Conservation (phyloP, 208 protist species). For the Trypanosoma rangeli region DNA sequence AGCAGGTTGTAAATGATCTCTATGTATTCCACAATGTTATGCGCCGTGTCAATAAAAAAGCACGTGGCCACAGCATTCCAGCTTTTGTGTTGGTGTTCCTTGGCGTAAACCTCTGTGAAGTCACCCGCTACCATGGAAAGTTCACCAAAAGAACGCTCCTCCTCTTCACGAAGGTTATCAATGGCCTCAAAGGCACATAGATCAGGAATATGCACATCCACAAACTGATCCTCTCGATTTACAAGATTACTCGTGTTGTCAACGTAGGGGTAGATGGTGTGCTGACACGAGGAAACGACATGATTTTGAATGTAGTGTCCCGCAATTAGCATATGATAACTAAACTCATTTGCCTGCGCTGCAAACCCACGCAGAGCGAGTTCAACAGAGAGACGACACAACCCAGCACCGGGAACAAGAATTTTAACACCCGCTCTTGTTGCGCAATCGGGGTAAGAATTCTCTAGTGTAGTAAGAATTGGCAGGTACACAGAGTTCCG, state of each 20-base stretch:
- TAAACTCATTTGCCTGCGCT: slow-evolving; percentile 97
- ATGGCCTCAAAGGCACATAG: slow-evolving; percentile 82
- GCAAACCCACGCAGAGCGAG: slow-evolving; percentile 91
- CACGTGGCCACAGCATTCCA: slow-evolving; percentile 95
- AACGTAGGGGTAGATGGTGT: slow-evolving; percentile 92
- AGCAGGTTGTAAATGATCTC: slow-evolving; percentile 92
- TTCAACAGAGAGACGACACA: slow-evolving; percentile 95
- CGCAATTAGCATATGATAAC: slow-evolving; percentile 97
- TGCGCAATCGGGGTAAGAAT: slow-evolving; percentile 66
- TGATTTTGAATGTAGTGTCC: slow-evolving; percentile 97
- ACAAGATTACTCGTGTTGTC: slow-evolving; percentile 93
- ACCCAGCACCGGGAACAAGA: slow-evolving; percentile 86
- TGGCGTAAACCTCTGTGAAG: slow-evolving; percentile 96
- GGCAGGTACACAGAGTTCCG: slow-evolving; percentile 89
- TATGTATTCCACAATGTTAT: slow-evolving; percentile 96
- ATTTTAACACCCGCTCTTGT: slow-evolving; percentile 59
- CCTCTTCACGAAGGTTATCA: slow-evolving; percentile 49
- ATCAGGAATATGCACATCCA: slow-evolving; percentile 90
- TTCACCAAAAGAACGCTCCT: slow-evolving; percentile 64
- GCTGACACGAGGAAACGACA: slow-evolving; percentile 69
- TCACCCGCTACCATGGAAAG: slow-evolving; percentile 97
- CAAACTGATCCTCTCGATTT: slow-evolving; percentile 87
- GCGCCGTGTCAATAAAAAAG: slow-evolving; percentile 98
- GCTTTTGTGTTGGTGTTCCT: slow-evolving; percentile 66
- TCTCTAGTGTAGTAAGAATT: slow-evolving; percentile 82